These are phyloP conservation scores for Colletotrichum chlorophyti DNA, from an alignment of 2,329 filamentous ascomycete species.

Conservation along the genomic window DNA sequence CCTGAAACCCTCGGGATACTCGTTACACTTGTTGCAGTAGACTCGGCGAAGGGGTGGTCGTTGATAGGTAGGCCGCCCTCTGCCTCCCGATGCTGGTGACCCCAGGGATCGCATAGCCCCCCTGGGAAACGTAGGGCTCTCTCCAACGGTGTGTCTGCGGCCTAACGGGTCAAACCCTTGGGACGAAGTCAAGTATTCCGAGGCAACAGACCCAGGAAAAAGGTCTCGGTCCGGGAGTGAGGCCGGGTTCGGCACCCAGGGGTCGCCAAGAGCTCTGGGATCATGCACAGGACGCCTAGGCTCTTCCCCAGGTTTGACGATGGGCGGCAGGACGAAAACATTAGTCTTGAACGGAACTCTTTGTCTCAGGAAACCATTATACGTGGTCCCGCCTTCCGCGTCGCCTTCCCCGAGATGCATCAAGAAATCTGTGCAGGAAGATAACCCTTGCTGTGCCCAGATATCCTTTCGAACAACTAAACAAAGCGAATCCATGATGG, in stretches of 20 bases:
- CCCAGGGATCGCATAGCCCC: slow-evolving; percentile 46
- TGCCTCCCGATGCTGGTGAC: slow-evolving; percentile 48
- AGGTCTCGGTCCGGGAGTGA: slow-evolving; percentile 36
- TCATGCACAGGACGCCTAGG: slow-evolving; percentile 46
- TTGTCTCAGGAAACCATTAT: slow-evolving; percentile 25
- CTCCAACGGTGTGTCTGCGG: slow-evolving; percentile 54
- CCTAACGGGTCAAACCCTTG: slow-evolving; percentile 37
- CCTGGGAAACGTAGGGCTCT: slow-evolving; percentile 49
- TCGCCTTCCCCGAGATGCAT: slow-evolving; percentile 54
- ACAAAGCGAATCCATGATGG: slow-evolving; percentile 50
- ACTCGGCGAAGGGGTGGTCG: slow-evolving; percentile 72
- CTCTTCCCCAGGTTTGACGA: slow-evolving; percentile 41
- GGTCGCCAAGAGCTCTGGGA: slow-evolving; percentile 45
- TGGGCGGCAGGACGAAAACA: slow-evolving; percentile 40
- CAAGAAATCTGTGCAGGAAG: slow-evolving; percentile 57
- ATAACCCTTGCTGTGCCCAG: slow-evolving; percentile 54
- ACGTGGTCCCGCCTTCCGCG: slow-evolving; percentile 38
- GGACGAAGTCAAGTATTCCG: slow-evolving; percentile 40
- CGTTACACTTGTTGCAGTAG: slow-evolving; percentile 79
- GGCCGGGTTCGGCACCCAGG: slow-evolving; percentile 39
- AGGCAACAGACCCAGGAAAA: slow-evolving; percentile 34
- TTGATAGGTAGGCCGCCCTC: slow-evolving; percentile 54
- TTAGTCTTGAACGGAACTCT: slow-evolving; percentile 31
- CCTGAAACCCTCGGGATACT: slow-evolving; percentile 85
- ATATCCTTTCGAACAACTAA: slow-evolving; percentile 53